A percentile compares a stretch with the other conserved stretches of the same genome.
Evolutionary conservation across 2,329 filamentous ascomycete genomes (phyloP).

Genomic region (Amphichorda felina): DNA sequence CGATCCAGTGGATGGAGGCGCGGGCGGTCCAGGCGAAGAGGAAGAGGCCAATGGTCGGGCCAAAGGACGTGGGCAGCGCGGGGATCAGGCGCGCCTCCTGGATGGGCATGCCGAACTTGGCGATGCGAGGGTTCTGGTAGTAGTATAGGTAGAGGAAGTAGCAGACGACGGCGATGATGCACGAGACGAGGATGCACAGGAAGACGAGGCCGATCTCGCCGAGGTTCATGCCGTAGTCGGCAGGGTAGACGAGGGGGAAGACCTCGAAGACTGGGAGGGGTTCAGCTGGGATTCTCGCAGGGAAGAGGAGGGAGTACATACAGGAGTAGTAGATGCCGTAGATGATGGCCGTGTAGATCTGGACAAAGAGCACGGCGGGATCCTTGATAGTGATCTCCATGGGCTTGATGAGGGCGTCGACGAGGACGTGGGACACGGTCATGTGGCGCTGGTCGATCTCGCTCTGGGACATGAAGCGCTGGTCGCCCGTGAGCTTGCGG

Average conservation of each 20-base stretch:
- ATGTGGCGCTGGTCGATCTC: conserved; percentile 52
- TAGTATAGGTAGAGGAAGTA: conserved; percentile 41
- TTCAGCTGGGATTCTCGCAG: too few relatives aligned
- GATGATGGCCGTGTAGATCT: conserved; percentile 48
- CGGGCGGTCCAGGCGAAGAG: conserved; percentile 46
- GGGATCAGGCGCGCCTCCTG: conserved; percentile 44
- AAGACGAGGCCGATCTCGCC: conserved; percentile 49
- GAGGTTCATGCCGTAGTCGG: conserved; percentile 45
- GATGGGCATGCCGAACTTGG: conserved; percentile 31
- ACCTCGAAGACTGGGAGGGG: conserved; percentile 44
- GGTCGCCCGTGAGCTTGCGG: conserved; percentile 45
- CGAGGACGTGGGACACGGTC: conserved; percentile 29
- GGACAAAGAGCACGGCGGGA: conserved; percentile 49
- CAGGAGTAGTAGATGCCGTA: conserved; percentile 51
- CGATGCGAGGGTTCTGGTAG: conserved; percentile 37
- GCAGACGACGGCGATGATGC: conserved; percentile 33
- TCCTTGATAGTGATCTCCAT: conserved; percentile 48
- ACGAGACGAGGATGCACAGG: conserved; percentile 46
- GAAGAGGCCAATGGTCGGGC: conserved; percentile 47
- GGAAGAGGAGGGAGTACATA: conserved; percentile 7
- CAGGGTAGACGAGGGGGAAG: conserved; percentile 52
- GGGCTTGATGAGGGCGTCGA: conserved; percentile 49
- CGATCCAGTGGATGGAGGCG: conserved; percentile 40
- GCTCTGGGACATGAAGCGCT: conserved; percentile 44
- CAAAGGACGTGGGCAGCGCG: conserved; percentile 38